Conservation (phyloP, 106 monocot species). For the Allium sativum region DNA sequence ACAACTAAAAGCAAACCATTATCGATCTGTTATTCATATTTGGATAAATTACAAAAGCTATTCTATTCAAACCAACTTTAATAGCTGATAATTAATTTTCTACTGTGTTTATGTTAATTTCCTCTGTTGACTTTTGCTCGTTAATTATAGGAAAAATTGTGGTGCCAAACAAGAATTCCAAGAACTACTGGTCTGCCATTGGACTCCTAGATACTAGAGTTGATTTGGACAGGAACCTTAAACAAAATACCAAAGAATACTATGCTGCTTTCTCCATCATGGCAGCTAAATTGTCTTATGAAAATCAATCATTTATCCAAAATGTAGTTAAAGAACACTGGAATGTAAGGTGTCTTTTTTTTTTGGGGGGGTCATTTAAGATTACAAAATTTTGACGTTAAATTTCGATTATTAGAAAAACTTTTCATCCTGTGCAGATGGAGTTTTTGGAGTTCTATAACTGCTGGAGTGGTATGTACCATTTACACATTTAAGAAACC, state of each 20-base stretch:
- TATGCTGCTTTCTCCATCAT: constrained; percentile 20
- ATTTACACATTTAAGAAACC: not conserved
- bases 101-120: too few relatives aligned
- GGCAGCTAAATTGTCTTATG: constrained; percentile 15
- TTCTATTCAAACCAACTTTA: too few relatives aligned
- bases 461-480: constrained; percentile 21
- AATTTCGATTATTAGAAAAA: not conserved
- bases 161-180: constrained; percentile 18
- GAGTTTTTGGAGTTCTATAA: constrained; percentile 10
- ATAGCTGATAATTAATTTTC: too few relatives aligned
- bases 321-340: constrained; percentile 3
- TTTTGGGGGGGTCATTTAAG: not conserved
- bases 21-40: too few relatives aligned
- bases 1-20: too few relatives aligned
- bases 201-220: constrained; percentile 39
- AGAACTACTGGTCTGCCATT: constrained; percentile 25
- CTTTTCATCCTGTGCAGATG: constrained; percentile 13
- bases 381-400: not conserved
- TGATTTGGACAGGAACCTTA: constrained; percentile 28
- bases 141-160: constrained; percentile 27
- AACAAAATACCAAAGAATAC: constrained; percentile 21
- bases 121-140: not conserved
- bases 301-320: constrained; percentile 9
- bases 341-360: too few relatives aligned
- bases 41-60: too few relatives aligned